Conservation (phyloP, 345 rosid genomes). For the Linum usitatissimum region DNA sequence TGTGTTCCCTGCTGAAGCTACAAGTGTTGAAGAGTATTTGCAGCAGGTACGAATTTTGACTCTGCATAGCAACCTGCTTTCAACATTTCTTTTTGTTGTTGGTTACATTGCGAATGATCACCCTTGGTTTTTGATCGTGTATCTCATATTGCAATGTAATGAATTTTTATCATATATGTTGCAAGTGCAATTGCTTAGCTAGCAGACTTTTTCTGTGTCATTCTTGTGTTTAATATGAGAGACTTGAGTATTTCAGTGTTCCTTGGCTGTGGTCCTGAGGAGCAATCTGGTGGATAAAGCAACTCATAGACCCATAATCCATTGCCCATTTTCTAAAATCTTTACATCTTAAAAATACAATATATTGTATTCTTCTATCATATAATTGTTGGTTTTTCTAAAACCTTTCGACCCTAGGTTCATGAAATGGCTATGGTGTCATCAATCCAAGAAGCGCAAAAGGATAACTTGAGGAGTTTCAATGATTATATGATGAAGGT, state of each 20-base stretch:
- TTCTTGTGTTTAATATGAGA: neutral
- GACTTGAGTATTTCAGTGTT: neutral
- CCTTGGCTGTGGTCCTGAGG: neutral
- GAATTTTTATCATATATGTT: too few relatives aligned
- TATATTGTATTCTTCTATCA: too few relatives aligned
- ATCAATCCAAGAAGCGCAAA: conserved; percentile 93
- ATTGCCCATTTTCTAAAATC: neutral
- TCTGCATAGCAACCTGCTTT: neutral
- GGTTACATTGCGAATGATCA: too few relatives aligned
- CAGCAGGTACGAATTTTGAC: conserved; percentile 56
- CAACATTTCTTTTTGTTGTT: neutral
- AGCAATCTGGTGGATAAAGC: neutral
- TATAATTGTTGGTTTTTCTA: neutral
- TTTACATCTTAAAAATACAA: neutral
- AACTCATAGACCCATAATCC: neutral
- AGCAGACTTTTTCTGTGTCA: neutral
- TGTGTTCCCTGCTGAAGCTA: conserved; percentile 94
- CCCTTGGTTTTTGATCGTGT: neutral
- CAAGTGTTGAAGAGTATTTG: conserved; percentile 85
- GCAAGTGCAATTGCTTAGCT: neutral
- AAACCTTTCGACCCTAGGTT: conserved; percentile 36
- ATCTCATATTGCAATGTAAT: neutral
- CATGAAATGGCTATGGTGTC: conserved; percentile 99
- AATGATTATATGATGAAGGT: conserved; percentile 94
- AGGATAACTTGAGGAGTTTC: conserved; percentile 82